phyloP scores from a whole-genome alignment of 1,139 yeast species.

The Yamadazyma pseudoaaseri region DNA sequence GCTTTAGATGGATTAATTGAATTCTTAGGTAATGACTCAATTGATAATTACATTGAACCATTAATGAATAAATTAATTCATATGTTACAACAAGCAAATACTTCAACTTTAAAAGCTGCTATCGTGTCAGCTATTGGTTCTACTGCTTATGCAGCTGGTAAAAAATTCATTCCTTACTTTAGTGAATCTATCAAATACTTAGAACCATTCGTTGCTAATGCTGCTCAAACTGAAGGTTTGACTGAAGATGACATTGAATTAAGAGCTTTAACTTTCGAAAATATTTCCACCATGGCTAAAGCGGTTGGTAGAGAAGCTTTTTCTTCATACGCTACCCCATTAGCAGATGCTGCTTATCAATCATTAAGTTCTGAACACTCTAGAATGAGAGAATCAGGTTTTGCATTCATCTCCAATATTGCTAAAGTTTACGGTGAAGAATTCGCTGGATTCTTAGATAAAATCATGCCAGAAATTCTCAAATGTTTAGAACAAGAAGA shows the following conservation, averaged over 20 bases:
- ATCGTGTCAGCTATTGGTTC: conserved; percentile 97
- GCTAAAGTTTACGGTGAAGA: conserved; percentile 93
- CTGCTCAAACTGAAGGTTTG: conserved; percentile 66
- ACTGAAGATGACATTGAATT: conserved; percentile 79
- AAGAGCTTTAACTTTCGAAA: conserved; percentile 89
- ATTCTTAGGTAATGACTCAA: conserved; percentile 85
- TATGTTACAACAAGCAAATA: conserved; percentile 68
- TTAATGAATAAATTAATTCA: conserved; percentile 86
- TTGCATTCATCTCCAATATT: conserved; percentile 91
- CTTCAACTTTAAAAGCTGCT: conserved; percentile 74
- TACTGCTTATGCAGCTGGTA: conserved; percentile 94
- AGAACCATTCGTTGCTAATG: conserved; percentile 72
- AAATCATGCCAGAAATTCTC: conserved; percentile 80
- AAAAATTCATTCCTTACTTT: conserved; percentile 82
- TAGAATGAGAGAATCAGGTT: conserved; percentile 91
- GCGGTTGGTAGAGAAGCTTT: conserved; percentile 94
- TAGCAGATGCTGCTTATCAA: conserved; percentile 83
- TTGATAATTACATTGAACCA: conserved; percentile 78
- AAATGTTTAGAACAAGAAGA: conserved; percentile 83
- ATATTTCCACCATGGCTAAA: conserved; percentile 91
- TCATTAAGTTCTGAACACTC: conserved; percentile 77
- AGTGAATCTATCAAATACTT: conserved; percentile 74
- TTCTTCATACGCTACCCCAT: conserved; percentile 81
- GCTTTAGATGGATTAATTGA: conserved; percentile 92
- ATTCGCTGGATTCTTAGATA: conserved; percentile 81